phyloP scores from a whole-genome alignment of 2,329 filamentous ascomycete genomes.

The Purpureocillium lavendulum region DNA sequence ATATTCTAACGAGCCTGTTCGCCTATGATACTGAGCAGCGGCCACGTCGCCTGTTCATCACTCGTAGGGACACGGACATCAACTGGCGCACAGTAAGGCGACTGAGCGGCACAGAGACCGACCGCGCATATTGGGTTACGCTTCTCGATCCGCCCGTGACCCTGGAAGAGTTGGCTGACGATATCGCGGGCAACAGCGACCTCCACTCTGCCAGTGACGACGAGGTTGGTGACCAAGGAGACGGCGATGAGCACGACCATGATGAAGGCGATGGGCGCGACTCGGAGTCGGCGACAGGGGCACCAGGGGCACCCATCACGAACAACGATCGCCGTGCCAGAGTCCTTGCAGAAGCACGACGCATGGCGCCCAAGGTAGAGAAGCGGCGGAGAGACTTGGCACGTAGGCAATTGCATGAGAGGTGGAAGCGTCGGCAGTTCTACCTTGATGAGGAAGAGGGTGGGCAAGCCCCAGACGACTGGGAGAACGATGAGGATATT shows the following conservation, averaged over 20 bases:
- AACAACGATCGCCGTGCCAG: slow-evolving; percentile 33
- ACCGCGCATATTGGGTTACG: slow-evolving; percentile 32
- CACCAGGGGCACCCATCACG: slow-evolving; percentile 14
- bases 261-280: slow-evolving; percentile 13
- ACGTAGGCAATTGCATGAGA: slow-evolving; percentile 51
- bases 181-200: slow-evolving; percentile 25
- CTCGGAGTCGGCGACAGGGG: background rate
- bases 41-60: slow-evolving; percentile 18
- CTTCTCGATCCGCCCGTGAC: slow-evolving; percentile 36
- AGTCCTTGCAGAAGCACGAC: slow-evolving; percentile 25
- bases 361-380: slow-evolving; percentile 26
- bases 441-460: slow-evolving; percentile 85
- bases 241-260: slow-evolving; percentile 14
- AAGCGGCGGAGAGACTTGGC: slow-evolving; percentile 34
- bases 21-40: slow-evolving; percentile 24
- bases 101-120: slow-evolving; percentile 19
- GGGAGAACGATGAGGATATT: slow-evolving; percentile 52
- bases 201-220: slow-evolving; percentile 18
- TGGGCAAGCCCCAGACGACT: slow-evolving; percentile 53
- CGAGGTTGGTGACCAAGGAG: slow-evolving; percentile 11
- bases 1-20: slow-evolving; percentile 50
- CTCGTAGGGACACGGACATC: slow-evolving; percentile 21
- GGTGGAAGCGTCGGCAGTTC: slow-evolving; percentile 71
- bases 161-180: slow-evolving; percentile 31
- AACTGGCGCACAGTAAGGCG: slow-evolving; percentile 26